Conservation (phyloP, 2,329 filamentous ascomycete genomes). For the Curvularia spicifera region DNA sequence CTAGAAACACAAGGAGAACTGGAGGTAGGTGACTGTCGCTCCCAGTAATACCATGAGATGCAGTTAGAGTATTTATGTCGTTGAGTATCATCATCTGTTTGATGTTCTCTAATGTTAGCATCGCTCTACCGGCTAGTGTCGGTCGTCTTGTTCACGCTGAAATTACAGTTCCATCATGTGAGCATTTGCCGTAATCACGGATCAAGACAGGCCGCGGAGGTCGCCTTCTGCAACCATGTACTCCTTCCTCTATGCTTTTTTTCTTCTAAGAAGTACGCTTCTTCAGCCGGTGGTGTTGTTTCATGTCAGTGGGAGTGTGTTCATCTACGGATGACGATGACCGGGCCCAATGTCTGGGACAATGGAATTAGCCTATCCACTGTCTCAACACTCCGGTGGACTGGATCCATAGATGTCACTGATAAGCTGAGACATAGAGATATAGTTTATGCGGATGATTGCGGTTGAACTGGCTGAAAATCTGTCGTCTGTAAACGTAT, state of each 20-base stretch:
- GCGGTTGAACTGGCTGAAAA: not conserved
- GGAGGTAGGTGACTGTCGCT: not conserved
- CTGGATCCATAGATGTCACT: not conserved
- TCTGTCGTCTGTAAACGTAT: not conserved
- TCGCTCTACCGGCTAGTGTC: not conserved
- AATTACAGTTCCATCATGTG: not conserved
- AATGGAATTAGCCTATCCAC: not conserved
- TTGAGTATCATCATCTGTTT: not conserved
- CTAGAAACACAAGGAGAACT: too few species aligned
- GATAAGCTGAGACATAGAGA: not conserved
- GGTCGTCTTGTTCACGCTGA: not conserved
- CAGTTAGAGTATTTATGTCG: not conserved
- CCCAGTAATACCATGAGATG: too few species aligned
- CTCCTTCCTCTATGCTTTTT: not conserved
- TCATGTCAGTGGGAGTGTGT: not conserved
- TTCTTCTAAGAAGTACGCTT: not conserved
- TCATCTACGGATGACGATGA: not conserved
- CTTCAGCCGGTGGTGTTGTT: slow-evolving; percentile 1
- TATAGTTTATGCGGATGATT: not conserved
- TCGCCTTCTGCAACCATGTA: not conserved
- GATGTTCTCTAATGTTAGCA: not conserved
- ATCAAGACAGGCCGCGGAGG: not conserved
- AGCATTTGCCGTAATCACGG: not conserved
- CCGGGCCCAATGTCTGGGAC: not conserved
- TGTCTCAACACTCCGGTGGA: not conserved